Conservation (phyloP, 768 basidiomycete species). For the Termitomyces sp. region DNA sequence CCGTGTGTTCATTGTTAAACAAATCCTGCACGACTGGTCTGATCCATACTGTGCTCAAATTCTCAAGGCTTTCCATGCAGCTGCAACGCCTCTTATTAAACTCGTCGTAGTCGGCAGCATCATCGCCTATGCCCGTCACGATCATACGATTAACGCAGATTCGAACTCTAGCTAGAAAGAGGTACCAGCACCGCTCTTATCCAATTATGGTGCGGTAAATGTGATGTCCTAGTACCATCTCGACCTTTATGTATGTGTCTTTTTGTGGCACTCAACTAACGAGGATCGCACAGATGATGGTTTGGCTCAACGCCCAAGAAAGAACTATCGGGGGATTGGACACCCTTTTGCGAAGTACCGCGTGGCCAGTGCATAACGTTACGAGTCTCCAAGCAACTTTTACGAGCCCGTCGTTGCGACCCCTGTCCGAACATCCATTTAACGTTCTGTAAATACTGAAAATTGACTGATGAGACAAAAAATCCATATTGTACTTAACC, state of each 20-base stretch:
- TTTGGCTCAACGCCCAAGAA: constrained; percentile 10
- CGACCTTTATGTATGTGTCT: constrained; percentile 1
- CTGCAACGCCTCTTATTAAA: constrained; percentile 28
- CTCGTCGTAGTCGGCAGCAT: constrained; percentile 36
- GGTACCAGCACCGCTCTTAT: constrained; percentile 4
- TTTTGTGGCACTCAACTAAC: not conserved
- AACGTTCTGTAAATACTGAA: not conserved
- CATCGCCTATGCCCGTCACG: constrained; percentile 23
- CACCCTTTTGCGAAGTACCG: constrained; percentile 2
- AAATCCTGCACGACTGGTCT: constrained; percentile 38
- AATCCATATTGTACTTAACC: too few relatives aligned
- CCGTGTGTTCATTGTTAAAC: constrained; percentile 32
- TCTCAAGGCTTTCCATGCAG: constrained; percentile 28
- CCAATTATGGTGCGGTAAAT: constrained; percentile 8
- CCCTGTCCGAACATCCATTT: not conserved
- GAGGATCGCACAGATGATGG: constrained; percentile 10
- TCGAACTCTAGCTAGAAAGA: not conserved
- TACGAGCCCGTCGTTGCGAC: constrained; percentile 7
- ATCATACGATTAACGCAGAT: not conserved
- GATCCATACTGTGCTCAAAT: constrained; percentile 27
- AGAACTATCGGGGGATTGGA: constrained; percentile 5
- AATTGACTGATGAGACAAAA: too few relatives aligned
- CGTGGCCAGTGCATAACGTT: constrained; percentile 4
- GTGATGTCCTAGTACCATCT: constrained; percentile 1
- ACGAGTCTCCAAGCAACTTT: constrained; percentile 7